Evolutionary conservation across 2,329 filamentous ascomycete species (phyloP), one percentile per base, ranked within the genome.

Genomic region (Tolypocladium album): DNA sequence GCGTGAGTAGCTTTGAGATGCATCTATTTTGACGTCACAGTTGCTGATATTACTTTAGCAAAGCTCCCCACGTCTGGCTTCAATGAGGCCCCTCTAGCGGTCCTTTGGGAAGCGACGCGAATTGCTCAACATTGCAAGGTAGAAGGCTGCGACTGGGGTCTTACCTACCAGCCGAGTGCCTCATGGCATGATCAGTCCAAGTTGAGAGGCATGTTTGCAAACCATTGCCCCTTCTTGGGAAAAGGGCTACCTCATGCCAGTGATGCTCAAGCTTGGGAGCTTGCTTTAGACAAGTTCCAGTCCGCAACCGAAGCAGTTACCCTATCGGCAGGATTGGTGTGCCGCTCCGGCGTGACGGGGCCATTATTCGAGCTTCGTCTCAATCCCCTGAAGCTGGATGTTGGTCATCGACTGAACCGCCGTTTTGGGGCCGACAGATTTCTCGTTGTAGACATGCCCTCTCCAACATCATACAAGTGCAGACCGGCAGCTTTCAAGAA

Each of bases 351-450:
- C 1, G 65, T 67, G 3, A 68, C 63, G 0, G 78, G 75, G 0
- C 75, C 79, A 0, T 58, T 79, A 0, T 82, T 83, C 61, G 61
- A 66, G 0, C 65, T 86, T 5, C 74, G 72, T 6, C 73, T 87
- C 12, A 72, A 76, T 2, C 78, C 81, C 0, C 65, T 85, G 1
- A 74, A 70, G 12, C 66, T 84, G 1, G 80, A 83, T 34, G 66
- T 74, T 3, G 73, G 79, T 0, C 77, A 84, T 67, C 79, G 84
- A 1, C 68, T 87, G 0, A 72, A 73, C 24, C 78, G 84, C 15
- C 78, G 78, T 5, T 85, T 85, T 63, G 83, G 84, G 0, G 70
- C 78, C 0, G 83, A 87, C 63, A 76, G 84, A 0, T 86, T 86
- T 55, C 62, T 87, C n/a, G 1, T 82, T 86, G 58, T 87, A 0